Evolutionary conservation across 1,139 yeast genomes (phyloP).

Genomic region (Saccharomycopsis hybrid): DNA sequence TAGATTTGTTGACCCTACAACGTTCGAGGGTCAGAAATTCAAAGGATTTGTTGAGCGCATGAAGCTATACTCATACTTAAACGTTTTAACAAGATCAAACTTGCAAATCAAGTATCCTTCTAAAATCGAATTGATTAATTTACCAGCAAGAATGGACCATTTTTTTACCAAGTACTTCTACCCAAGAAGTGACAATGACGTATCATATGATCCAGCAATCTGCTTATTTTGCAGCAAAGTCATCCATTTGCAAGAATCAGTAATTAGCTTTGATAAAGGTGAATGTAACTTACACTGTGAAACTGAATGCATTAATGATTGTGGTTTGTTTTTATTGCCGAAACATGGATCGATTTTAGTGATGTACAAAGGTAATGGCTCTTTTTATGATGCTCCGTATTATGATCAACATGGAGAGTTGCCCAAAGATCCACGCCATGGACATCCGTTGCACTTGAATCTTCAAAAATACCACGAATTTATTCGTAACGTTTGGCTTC

Average conservation of each 20-base stretch:
- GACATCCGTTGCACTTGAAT: constrained; percentile 66
- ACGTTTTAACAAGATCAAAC: constrained; percentile 10
- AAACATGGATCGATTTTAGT: constrained; percentile 66
- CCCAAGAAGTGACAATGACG: constrained; percentile 35
- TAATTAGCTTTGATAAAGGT: constrained; percentile 47
- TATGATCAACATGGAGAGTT: constrained; percentile 83
- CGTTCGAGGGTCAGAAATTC: constrained; percentile 23
- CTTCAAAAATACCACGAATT: constrained; percentile 60
- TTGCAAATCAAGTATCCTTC: constrained; percentile 54
- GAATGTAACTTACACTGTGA: constrained; percentile 62
- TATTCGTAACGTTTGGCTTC: constrained; percentile 65
- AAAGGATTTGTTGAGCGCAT: constrained; percentile 22
- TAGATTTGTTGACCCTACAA: constrained; percentile 16
- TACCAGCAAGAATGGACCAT: constrained; percentile 65
- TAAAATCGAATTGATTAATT: constrained; percentile 43
- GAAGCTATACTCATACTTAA: constrained; percentile 10
- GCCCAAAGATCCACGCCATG: constrained; percentile 67
- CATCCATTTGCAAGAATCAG: constrained; percentile 56
- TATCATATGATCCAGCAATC: constrained; percentile 68
- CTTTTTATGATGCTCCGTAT: constrained; percentile 81
- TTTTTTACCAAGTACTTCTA: constrained; percentile 58
- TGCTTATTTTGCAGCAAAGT: constrained; percentile 78
- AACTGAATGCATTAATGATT: constrained; percentile 60
- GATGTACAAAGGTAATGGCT: constrained; percentile 65
- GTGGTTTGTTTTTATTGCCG: constrained; percentile 77